phyloP scores from a whole-genome alignment of 2,329 filamentous ascomycete species.

The Elsinoe ampelina region DNA sequence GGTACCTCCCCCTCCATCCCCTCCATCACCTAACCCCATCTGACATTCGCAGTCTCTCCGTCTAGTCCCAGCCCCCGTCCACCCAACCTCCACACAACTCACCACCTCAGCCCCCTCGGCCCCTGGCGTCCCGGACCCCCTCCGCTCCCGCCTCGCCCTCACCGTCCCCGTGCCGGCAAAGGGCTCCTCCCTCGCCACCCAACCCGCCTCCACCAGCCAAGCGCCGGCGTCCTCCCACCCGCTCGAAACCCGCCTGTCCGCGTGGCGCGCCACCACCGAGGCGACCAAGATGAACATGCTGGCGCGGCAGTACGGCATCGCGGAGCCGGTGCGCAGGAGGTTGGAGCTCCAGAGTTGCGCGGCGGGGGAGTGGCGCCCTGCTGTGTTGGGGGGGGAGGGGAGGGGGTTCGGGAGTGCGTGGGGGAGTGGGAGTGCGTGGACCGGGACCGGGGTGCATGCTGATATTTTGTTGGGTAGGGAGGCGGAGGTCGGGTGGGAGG shows the following conservation, averaged over 20 bases:
- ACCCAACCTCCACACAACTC: constrained; percentile 51
- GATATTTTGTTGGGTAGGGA: constrained; percentile 80
- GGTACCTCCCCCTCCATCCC: constrained; percentile 8
- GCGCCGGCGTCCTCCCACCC: constrained; percentile 58
- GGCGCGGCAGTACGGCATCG: constrained; percentile 79
- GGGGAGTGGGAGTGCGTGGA: background rate
- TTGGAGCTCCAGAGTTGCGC: constrained; percentile 92
- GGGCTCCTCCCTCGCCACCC: constrained; percentile 35
- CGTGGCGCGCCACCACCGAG: constrained; percentile 87
- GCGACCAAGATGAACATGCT: constrained; percentile 78
- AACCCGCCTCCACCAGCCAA: constrained; percentile 29
- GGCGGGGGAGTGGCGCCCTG: constrained; percentile 70
- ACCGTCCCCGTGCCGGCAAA: constrained; percentile 22
- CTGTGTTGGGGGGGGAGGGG: constrained; percentile 52
- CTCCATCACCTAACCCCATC: background rate
- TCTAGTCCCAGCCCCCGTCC: constrained; percentile 63
- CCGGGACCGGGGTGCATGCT: constrained; percentile 64
- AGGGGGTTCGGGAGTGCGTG: constrained; percentile 22
- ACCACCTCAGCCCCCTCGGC: constrained; percentile 74
- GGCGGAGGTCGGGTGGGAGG: constrained; percentile 77
- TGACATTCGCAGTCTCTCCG: constrained; percentile 50
- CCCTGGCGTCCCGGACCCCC: constrained; percentile 85
- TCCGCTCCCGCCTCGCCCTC: constrained; percentile 70
- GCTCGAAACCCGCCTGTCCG: constrained; percentile 77
- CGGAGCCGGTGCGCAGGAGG: constrained; percentile 79